Evolutionary conservation across 805 yeast species (phyloP).

Genomic region (Grigorovia jiainica): DNA sequence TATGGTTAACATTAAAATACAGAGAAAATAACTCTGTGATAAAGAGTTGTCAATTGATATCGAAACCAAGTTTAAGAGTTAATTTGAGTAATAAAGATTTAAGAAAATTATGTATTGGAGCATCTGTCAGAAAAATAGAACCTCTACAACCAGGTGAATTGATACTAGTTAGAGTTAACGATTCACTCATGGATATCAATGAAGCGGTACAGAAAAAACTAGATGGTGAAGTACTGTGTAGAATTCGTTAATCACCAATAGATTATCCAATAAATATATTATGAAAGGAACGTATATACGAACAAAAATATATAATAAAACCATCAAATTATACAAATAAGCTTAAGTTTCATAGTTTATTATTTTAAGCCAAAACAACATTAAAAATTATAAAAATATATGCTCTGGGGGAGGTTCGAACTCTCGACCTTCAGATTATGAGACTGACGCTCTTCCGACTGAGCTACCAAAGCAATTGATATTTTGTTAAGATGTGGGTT

Average conservation of each 20-base stretch:
- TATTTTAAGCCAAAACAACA: background rate
- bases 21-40: conserved; percentile 72
- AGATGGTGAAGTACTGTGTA: conserved; percentile 70
- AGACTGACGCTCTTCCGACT: conserved; percentile 43
- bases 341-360: too few species aligned
- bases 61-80: conserved; percentile 78
- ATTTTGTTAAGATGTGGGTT: too few species aligned
- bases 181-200: conserved; percentile 61
- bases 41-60: conserved; percentile 57
- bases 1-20: conserved; percentile 90
- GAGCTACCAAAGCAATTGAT: conserved; percentile 34
- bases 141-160: conserved; percentile 88
- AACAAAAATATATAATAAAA: too few species aligned
- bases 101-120: conserved; percentile 65
- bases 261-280: too few species aligned
- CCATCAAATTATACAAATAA: too few species aligned
- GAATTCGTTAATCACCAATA: conserved; percentile 39
- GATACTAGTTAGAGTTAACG: conserved; percentile 52
- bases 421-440: conserved; percentile 40
- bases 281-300: background rate
- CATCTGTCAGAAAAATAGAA: conserved; percentile 59
- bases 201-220: conserved; percentile 73
- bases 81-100: conserved; percentile 54
- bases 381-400: conserved; percentile 9
- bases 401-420: conserved; percentile 39